A percentile compares a stretch with the other conserved stretches of the same genome.
These are phyloP conservation scores for Fusarium pseudoanthophilum DNA, from an alignment of 2,329 filamentous ascomycete species.

Conservation along the genomic window DNA sequence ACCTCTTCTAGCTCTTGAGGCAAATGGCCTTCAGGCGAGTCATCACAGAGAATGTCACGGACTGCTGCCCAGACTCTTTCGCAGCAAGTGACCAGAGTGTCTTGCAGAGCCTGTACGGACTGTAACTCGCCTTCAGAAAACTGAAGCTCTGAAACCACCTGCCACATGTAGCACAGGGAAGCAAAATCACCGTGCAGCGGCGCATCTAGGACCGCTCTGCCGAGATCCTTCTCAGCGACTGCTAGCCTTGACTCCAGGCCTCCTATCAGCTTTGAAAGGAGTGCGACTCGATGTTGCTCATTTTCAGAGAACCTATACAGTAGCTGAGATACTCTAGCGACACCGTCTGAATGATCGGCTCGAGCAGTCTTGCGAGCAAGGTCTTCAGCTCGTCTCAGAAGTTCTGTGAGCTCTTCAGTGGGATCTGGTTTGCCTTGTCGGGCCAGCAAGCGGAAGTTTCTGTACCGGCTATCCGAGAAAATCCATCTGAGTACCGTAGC, in stretches of 20 bases:
- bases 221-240: conserved; percentile 72
- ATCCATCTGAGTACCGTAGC: conserved; percentile 61
- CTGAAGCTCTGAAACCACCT: conserved; percentile 57
- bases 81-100: conserved; percentile 69
- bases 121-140: conserved; percentile 53
- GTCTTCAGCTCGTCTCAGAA: conserved; percentile 64
- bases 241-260: conserved; percentile 73
- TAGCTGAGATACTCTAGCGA: conserved; percentile 80
- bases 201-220: conserved; percentile 71
- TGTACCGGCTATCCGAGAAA: conserved; percentile 55
- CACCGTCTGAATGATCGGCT: conserved; percentile 92
- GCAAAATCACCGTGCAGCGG: conserved; percentile 78
- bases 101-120: conserved; percentile 57
- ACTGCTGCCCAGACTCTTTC: conserved; percentile 81
- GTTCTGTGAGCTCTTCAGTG: conserved; percentile 54
- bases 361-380: conserved; percentile 78
- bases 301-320: conserved; percentile 67
- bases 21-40: conserved; percentile 91
- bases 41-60: conserved; percentile 83
- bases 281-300: conserved; percentile 54
- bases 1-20: conserved; percentile 79
- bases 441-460: conserved; percentile 38
- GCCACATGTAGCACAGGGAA: conserved; percentile 69
- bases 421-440: conserved; percentile 23
- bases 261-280: conserved; percentile 68